Evolutionary conservation across 2,329 filamentous ascomycete species (phyloP).

Genomic region (Alternaria ethzedia): DNA sequence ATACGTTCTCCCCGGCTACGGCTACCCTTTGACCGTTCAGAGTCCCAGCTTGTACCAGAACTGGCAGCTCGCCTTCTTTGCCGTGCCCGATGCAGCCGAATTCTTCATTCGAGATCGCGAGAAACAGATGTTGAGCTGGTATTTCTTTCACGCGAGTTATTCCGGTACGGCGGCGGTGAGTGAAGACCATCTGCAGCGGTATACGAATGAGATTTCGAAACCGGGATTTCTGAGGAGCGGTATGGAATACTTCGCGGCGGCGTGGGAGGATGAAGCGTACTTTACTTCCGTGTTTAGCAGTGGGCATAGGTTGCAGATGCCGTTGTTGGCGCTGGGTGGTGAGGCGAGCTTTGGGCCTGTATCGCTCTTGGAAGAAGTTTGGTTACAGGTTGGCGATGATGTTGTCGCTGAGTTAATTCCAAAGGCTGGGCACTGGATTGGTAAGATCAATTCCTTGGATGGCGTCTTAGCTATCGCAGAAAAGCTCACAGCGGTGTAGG

Average conservation of each 20-base stretch:
- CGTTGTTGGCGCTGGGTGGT: neutral
- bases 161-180: constrained; percentile 48
- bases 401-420: neutral
- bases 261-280: neutral
- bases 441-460: neutral
- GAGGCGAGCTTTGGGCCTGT: neutral
- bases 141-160: constrained; percentile 56
- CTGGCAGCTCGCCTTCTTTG: constrained; percentile 52
- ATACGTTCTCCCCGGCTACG: neutral
- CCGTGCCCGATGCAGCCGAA: constrained; percentile 55
- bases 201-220: constrained; percentile 49
- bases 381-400: neutral
- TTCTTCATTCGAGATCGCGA: constrained; percentile 55
- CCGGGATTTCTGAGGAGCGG: constrained; percentile 43
- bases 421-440: constrained; percentile 1
- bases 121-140: constrained; percentile 54
- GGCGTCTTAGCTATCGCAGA: neutral
- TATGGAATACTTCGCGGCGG: constrained; percentile 46
- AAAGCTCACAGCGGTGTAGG: neutral
- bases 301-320: neutral
- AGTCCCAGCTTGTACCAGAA: constrained; percentile 50
- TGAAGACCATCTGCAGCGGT: constrained; percentile 50
- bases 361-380: neutral
- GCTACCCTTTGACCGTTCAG: constrained; percentile 15
- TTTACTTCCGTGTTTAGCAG: neutral